These are phyloP conservation scores for Phytophthora fragariaefolia DNA, from an alignment of 352 stramenopile genomes.

Conservation along the genomic window DNA sequence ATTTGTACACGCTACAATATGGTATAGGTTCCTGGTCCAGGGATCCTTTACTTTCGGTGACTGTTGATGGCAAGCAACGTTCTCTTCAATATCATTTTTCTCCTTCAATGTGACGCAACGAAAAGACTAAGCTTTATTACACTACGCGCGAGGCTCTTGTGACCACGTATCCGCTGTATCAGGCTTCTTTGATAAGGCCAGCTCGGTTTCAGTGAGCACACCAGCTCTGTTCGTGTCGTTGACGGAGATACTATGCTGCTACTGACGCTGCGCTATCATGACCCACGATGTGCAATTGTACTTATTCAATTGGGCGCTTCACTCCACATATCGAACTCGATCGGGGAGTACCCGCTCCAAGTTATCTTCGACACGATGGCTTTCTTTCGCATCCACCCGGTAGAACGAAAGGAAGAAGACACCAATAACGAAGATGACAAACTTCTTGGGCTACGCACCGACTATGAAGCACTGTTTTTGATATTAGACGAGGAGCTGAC, in stretches of 20 bases:
- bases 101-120: neutral
- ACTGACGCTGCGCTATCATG: conserved; percentile 52
- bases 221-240: conserved; percentile 43
- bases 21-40: no score
- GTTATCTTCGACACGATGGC: conserved; percentile 43
- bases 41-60: no score
- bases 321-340: conserved; percentile 35
- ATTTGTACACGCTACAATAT: no score
- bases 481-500: conserved; percentile 33
- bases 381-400: conserved; percentile 36
- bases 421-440: neutral
- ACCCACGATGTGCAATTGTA: conserved; percentile 38
- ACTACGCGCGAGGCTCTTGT: no score
- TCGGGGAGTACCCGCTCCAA: conserved; percentile 43
- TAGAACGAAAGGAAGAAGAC: conserved; percentile 8
- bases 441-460: conserved; percentile 20
- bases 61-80: no score
- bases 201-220: neutral
- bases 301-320: conserved; percentile 47
- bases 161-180: neutral
- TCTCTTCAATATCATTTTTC: conserved; percentile 4
- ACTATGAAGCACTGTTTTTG: conserved; percentile 48
- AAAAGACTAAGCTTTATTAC: neutral
- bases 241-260: conserved; percentile 63
- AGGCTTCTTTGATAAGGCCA: conserved; percentile 64